These are phyloP conservation scores for Monosporascus sp. DNA, from an alignment of 2,329 filamentous ascomycete species.

Conservation along the genomic window DNA sequence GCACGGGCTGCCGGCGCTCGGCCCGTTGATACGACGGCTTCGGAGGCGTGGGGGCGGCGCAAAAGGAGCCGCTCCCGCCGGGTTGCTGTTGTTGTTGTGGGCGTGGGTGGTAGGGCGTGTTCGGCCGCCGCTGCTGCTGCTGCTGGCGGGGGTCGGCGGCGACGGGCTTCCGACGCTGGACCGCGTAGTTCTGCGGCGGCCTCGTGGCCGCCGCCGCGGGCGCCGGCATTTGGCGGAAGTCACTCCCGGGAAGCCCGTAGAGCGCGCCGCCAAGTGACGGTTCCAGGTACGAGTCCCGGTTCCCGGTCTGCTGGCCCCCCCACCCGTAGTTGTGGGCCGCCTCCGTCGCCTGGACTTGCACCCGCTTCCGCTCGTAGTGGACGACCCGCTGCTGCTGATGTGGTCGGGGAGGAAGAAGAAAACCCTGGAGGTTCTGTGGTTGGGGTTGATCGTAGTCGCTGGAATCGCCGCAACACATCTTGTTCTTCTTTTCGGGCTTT, in stretches of 20 bases:
- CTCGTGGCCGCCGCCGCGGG: constrained; percentile 6
- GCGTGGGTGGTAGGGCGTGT: background rate
- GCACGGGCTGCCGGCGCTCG: background rate
- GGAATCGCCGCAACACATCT: constrained; percentile 10
- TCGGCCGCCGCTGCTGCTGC: background rate
- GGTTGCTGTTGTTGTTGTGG: constrained; percentile 1
- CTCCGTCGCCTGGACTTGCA: constrained; percentile 8
- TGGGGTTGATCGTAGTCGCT: constrained; percentile 9
- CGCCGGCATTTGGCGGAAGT: constrained; percentile 11
- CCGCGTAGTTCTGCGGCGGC: background rate
- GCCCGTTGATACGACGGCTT: background rate
- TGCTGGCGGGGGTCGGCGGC: background rate
- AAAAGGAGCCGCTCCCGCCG: background rate
- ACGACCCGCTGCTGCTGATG: background rate
- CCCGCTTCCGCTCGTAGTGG: constrained; percentile 5
- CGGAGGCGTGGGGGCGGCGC: background rate
- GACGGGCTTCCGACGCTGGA: background rate
- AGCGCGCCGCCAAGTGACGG: constrained; percentile 7
- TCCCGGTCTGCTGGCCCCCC: constrained; percentile 3
- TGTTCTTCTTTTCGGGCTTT: background rate
- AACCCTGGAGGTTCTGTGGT: background rate
- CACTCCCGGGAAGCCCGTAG: constrained; percentile 13
- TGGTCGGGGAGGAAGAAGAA: background rate
- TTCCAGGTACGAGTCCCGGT: constrained; percentile 18
- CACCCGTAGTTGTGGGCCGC: constrained; percentile 18